Percentiles rank a stretch among this genome's conserved stretches.
Conservation (phyloP, 768 basidiomycete genomes). For the Holtermanniella nyarrowii region DNA sequence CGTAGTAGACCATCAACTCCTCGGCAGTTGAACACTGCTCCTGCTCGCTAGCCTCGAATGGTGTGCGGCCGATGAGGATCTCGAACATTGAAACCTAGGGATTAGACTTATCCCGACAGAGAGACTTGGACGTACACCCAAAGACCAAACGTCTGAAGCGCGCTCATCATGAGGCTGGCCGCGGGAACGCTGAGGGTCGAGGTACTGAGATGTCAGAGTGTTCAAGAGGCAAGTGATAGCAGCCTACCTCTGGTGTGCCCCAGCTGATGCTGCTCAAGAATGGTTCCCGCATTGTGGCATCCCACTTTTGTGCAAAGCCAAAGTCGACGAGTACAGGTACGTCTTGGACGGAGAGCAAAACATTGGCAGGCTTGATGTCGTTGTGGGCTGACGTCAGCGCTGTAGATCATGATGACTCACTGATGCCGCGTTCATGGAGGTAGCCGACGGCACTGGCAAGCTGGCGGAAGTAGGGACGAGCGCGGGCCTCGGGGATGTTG, state of each 20-base stretch:
- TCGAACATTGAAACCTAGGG: conserved; percentile 85
- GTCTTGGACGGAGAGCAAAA: conserved; percentile 66
- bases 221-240: background rate
- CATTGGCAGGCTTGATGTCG: conserved; percentile 72
- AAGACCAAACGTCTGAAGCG: conserved; percentile 55
- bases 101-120: conserved; percentile 47
- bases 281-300: conserved; percentile 46
- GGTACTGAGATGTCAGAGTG: conserved; percentile 51
- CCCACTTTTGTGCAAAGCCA: conserved; percentile 83
- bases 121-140: conserved; percentile 37
- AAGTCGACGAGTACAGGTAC: conserved; percentile 76
- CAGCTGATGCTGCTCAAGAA: conserved; percentile 37
- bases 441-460: conserved; percentile 38
- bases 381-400: conserved; percentile 48
- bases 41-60: conserved; percentile 58
- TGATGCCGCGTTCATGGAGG: conserved; percentile 39
- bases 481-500: conserved; percentile 67
- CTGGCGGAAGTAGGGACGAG: conserved; percentile 45
- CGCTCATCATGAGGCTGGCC: conserved; percentile 87
- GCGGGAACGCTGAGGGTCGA: conserved; percentile 81
- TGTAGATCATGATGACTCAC: conserved; percentile 4
- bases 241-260: conserved; percentile 77
- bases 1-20: conserved; percentile 77
- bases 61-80: conserved; percentile 81
- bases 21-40: conserved; percentile 69